Conservation (phyloP, 1,284 basidiomycete genomes). For the Wallemia hederae region DNA sequence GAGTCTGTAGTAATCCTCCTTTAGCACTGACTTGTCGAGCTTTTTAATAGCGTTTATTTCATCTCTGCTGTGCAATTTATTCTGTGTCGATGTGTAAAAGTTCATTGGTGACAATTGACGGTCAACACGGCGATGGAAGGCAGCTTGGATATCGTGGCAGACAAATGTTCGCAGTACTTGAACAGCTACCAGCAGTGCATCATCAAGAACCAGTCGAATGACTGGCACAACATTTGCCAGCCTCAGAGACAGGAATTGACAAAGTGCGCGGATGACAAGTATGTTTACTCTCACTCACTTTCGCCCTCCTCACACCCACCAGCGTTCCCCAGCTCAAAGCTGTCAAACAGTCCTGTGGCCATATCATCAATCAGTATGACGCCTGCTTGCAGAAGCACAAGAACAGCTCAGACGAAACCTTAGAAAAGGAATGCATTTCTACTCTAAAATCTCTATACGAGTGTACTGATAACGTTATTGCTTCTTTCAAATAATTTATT, state of each 20-base stretch:
- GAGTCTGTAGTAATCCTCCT: background rate
- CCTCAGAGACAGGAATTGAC: background rate
- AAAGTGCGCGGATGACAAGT: background rate
- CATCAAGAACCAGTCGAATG: background rate
- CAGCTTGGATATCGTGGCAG: background rate
- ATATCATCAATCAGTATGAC: background rate
- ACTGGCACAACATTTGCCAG: background rate
- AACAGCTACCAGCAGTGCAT: background rate
- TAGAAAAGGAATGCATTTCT: background rate
- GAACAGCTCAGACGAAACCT: background rate
- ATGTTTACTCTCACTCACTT: background rate
- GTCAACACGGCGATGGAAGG: background rate
- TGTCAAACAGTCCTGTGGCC: background rate
- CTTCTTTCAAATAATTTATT: background rate
- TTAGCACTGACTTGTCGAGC: background rate
- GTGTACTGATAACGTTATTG: background rate
- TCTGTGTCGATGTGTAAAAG: background rate
- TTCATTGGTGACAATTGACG: background rate
- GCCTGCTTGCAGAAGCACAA: background rate
- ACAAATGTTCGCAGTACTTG: background rate
- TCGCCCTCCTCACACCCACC: background rate
- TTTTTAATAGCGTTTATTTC: background rate
- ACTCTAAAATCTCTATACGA: background rate
- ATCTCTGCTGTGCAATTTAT: background rate
- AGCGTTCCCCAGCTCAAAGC: background rate